Percentiles rank a stretch among this genome's conserved stretches.
Conservation (phyloP, 306 rosid genomes). For the Boehmeria nivea region DNA sequence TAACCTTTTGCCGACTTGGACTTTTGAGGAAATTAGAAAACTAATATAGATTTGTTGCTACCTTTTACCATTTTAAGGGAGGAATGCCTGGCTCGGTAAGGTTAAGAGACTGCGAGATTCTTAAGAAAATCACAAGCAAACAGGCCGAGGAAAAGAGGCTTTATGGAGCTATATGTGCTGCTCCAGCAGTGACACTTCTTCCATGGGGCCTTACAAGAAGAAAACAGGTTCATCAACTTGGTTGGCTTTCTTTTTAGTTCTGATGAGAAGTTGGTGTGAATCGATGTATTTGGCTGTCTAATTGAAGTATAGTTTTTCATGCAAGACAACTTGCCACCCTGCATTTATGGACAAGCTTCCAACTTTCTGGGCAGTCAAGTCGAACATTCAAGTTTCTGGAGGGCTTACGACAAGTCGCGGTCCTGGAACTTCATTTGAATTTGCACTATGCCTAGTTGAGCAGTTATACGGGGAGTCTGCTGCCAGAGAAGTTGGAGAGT, state of each 20-base stretch:
- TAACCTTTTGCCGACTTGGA: background rate
- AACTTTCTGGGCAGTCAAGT: slow-evolving; percentile 88
- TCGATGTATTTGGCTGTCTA: slow-evolving; percentile 29
- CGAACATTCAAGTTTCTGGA: slow-evolving; percentile 78
- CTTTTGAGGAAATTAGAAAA: background rate
- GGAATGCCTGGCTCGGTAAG: slow-evolving; percentile 97
- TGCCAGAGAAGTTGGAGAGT: slow-evolving; percentile 65
- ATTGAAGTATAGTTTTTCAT: slow-evolving; percentile 45
- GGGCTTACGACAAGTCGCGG: slow-evolving; percentile 93
- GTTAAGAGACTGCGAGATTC: slow-evolving; percentile 67
- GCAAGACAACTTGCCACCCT: slow-evolving; percentile 90
- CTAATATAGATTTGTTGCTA: background rate
- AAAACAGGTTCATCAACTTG: slow-evolving; percentile 56
- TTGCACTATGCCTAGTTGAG: slow-evolving; percentile 77
- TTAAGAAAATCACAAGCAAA: slow-evolving; percentile 57
- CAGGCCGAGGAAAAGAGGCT: slow-evolving; percentile 84
- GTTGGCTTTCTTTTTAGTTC: background rate
- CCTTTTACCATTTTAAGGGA: slow-evolving; percentile 32
- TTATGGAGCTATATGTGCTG: slow-evolving; percentile 91
- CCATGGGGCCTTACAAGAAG: slow-evolving; percentile 90
- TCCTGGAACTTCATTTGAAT: slow-evolving; percentile 75
- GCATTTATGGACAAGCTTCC: slow-evolving; percentile 90
- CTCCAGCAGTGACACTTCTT: slow-evolving; percentile 89
- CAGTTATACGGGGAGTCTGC: slow-evolving; percentile 78
- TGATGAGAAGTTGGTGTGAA: slow-evolving; percentile 7